Evolutionary conservation across 768 basidiomycete genomes (phyloP), one percentile per base, ranked within the genome.

Genomic region (Termitomyces sp.): DNA sequence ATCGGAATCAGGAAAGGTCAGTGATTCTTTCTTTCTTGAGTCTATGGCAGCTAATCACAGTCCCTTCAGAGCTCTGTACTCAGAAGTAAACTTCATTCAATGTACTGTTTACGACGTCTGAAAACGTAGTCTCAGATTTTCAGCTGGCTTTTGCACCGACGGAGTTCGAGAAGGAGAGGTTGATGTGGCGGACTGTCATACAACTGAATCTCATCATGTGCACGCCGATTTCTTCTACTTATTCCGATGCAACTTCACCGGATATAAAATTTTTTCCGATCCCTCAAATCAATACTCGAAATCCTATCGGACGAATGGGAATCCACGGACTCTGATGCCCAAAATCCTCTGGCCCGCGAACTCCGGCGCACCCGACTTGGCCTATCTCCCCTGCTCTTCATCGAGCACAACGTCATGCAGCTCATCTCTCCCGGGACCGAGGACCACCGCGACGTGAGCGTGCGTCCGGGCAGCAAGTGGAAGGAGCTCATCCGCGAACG

Each of bases 131-230:
- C 9, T 14, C 34, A 89, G 87, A 90, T 64, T 89, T 89, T 61
- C 86, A 88, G 65, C 67, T 89, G 8, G 78, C 82, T 0, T 87
- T 88, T 63, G 80, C 84, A 9, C 87, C 87, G 0, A 76, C 74
- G 26, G 79, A 82, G 55, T 88, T 89, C 56, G 79, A 80, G 44
- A 75, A 65, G 45, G 86, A 90, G 58, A 74, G 82, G 18, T 64
- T 74, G 0, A 77, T 82, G 7, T 90, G 88, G 87, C 81, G 77
- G 59, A 77, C 80, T 13, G 79, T 89, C 53, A 78, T 90, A 8
- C 85, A 89, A 61, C 80, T 89, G 43, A 89, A 89, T 64, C 71
- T 89, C 60, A 87, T 89, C 58, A 72, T 81, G 86, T 85, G 50
- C 14, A 73, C 65, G 20, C 1, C 7, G 4, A 4, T 7, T 30